Conservation (phyloP, 345 rosid genomes). For the Limnanthes douglasii region DNA sequence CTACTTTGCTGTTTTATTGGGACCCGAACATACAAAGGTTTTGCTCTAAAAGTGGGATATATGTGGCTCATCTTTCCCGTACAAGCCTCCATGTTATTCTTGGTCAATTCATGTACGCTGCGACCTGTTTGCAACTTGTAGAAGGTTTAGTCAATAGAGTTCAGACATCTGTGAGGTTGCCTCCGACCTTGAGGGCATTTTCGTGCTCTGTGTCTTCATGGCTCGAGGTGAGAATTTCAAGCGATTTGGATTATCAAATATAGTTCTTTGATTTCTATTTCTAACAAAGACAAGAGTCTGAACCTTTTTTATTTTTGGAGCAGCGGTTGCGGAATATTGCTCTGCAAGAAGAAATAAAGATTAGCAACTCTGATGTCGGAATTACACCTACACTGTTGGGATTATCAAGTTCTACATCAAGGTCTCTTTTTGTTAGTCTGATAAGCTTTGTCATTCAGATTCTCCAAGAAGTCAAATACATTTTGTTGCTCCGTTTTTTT, state of each 20-base stretch:
- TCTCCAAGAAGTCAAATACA: background rate
- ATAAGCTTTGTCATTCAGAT: background rate
- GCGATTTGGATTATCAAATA: background rate
- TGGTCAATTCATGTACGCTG: constrained; percentile 43
- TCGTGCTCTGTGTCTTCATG: constrained; percentile 47
- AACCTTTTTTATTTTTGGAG: constrained; percentile 11
- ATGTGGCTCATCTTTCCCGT: constrained; percentile 57
- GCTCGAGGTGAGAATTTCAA: constrained; percentile 37
- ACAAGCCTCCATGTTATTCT: constrained; percentile 45
- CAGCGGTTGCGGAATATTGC: constrained; percentile 72
- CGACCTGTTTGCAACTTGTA: constrained; percentile 68
- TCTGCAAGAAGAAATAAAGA: constrained; percentile 65
- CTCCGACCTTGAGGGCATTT: constrained; percentile 68
- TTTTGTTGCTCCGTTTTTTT: background rate
- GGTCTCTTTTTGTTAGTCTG: constrained; percentile 24
- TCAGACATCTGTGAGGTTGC: constrained; percentile 12
- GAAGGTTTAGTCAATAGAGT: constrained; percentile 26
- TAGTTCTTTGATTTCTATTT: background rate
- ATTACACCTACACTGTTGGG: constrained; percentile 70
- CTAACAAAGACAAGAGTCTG: background rate
- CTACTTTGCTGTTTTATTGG: constrained; percentile 51
- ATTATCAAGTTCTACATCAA: constrained; percentile 53
- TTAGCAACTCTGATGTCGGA: constrained; percentile 21
- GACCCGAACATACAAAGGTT: constrained; percentile 27
- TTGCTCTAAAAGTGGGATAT: constrained; percentile 30